These are phyloP conservation scores for Fusarium cicatricum DNA, from an alignment of 2,329 filamentous ascomycete genomes.

Conservation along the genomic window DNA sequence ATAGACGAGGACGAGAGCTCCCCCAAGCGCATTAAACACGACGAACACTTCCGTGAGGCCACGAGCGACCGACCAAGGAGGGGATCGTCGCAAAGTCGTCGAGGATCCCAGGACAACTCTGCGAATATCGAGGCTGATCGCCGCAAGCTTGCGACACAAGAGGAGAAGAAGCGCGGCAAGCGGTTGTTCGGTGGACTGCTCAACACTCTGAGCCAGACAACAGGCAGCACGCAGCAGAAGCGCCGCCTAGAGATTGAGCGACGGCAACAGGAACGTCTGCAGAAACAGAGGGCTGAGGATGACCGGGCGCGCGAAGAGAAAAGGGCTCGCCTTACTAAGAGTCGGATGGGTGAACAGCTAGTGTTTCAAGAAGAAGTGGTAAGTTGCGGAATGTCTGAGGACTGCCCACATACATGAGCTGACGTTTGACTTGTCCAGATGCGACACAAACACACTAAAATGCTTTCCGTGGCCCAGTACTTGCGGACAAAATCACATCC, in stretches of 20 bases:
- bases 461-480: slow-evolving; percentile 76
- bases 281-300: slow-evolving; percentile 76
- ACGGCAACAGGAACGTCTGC: slow-evolving; percentile 79
- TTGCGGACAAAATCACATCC: slow-evolving; percentile 77
- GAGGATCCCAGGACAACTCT: slow-evolving; percentile 15
- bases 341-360: slow-evolving; percentile 74
- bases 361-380: slow-evolving; percentile 81
- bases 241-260: slow-evolving; percentile 82
- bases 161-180: slow-evolving; percentile 86
- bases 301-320: slow-evolving; percentile 72
- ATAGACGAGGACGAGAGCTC: slow-evolving; percentile 28
- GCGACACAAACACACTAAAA: slow-evolving; percentile 75
- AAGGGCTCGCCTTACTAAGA: slow-evolving; percentile 66
- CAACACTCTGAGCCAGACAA: slow-evolving; percentile 78
- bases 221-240: slow-evolving; percentile 68
- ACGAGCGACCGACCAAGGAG: slow-evolving; percentile 21
- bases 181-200: slow-evolving; percentile 86
- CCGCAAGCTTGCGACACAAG: slow-evolving; percentile 51
- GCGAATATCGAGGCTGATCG: slow-evolving; percentile 29
- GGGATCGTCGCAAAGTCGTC: slow-evolving; percentile 22
- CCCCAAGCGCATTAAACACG: slow-evolving; percentile 41
- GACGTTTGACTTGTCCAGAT: slow-evolving; percentile 66
- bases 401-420: slow-evolving; percentile 7
- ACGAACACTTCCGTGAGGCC: slow-evolving; percentile 29
- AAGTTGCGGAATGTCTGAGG: slow-evolving; percentile 47